Percentiles rank a stretch among this genome's conserved stretches.
Evolutionary conservation across 192 early-diverging fungal genomes (phyloP).

Genomic region (Jimgerdemannia lactiflua): DNA sequence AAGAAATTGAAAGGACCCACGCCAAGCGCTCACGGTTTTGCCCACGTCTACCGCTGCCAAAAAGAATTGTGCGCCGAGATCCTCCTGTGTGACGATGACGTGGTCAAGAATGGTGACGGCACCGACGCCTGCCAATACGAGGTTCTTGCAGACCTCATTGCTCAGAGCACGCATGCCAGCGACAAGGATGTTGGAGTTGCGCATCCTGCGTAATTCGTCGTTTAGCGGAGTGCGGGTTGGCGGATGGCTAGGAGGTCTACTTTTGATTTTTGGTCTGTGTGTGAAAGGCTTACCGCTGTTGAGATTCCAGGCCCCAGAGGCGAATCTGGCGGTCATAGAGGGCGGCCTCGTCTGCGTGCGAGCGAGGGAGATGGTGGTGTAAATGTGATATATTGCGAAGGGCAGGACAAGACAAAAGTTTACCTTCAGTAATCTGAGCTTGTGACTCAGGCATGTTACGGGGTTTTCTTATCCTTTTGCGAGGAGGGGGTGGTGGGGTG

Average conservation of each 20-base stretch:
- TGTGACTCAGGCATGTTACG: too few species aligned
- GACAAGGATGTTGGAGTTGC: slow-evolving; percentile 73
- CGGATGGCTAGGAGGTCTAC: background rate
- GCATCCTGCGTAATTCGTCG: slow-evolving; percentile 55
- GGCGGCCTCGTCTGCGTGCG: slow-evolving; percentile 73
- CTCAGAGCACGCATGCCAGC: slow-evolving; percentile 68
- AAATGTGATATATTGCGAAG: too few species aligned
- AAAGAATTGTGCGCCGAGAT: slow-evolving; percentile 81
- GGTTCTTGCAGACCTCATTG: slow-evolving; percentile 90
- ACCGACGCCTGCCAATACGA: slow-evolving; percentile 87
- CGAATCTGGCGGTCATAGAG: slow-evolving; percentile 98
- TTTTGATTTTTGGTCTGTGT: background rate
- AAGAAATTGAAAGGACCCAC: background rate
- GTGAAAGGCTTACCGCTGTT: slow-evolving; percentile 54
- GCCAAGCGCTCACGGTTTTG: slow-evolving; percentile 52
- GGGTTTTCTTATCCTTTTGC: too few species aligned
- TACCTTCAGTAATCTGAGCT: too few species aligned
- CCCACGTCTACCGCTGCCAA: slow-evolving; percentile 61
- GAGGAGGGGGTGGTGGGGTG: too few species aligned
- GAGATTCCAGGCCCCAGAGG: slow-evolving; percentile 95
- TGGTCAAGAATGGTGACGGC: slow-evolving; percentile 68
- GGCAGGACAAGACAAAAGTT: too few species aligned
- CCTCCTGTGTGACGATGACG: slow-evolving; percentile 47
- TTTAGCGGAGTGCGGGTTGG: background rate
- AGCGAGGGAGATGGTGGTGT: too few species aligned